Base-by-base conservation (phyloP, 306 rosid genomes). In the Sicyos baderoa region DNA sequence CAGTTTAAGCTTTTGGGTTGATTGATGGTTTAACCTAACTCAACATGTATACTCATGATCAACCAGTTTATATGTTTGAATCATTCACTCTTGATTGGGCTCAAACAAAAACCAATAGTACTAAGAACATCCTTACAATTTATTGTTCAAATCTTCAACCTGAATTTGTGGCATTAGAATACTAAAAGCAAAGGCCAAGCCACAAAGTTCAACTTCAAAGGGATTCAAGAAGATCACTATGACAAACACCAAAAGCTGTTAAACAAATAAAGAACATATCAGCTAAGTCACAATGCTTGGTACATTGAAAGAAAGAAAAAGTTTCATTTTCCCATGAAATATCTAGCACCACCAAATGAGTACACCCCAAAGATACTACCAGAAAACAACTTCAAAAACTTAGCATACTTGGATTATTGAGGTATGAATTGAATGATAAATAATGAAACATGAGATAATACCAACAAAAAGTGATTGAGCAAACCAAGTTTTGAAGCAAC, bases 351-450 rank as follows among this genome's bases (percentile, higher is more conserved):
- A 58, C 19, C 0, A 23, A 56, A 12, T 12, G 47, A 60, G 22
- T 17, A 35, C 35, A 29, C 4, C 35, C 68, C 68, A 37, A 37
- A 61, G 23, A 61, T 25, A 61, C 48, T 35, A 8, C 48, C 48
- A 61, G 25, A 35, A 61, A 35, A 42, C 35, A 63, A 42, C 70
- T 40, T 42, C 3, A 37, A 5, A 63, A 55, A 55, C 25, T 9
- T 22, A 21, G 61, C 35, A 55, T 55, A 25, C 19, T 62, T 63
- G 42, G 42, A 40, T 63, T 63, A 63, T 63, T 37, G 69, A 63
- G 69, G 18, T 10, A 37, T 42, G 32, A 18, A 63, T 19, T 5
- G 70, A 64, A 42, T 64, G 35, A 44, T 14, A 37, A 37, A 61
- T 9, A 37, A 61, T 35, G 23, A n/a, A 61, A 17, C 18, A 47